Evolutionary conservation across 345 rosid genomes (phyloP), one percentile per base, ranked within the genome.

Genomic region (Eucalyptus microcorys): DNA sequence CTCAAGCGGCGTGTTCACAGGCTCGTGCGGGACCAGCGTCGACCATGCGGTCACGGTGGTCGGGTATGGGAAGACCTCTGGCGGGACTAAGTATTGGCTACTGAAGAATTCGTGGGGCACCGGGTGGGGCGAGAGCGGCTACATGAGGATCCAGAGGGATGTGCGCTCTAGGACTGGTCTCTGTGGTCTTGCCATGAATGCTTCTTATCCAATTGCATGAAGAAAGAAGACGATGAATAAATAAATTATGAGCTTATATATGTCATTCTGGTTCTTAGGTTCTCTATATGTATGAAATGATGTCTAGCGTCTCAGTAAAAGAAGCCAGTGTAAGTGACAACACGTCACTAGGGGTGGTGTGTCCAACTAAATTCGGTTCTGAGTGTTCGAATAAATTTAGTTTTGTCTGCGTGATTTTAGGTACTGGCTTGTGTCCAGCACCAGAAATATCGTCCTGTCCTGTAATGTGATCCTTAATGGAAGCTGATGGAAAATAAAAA

Each of bases 111-210:
- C 89, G 32, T 88, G 89, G 89, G 89, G 89, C 7, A 83, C 57
- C 19, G 47, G 24, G 8, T 88, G 87, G 90, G 90, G 87, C 12
- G 90, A 88, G 57, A 68, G 40, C 21, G 90, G 90, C 42, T 88
- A 95, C 79, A 91, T 94, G 90, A 93, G 93, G 91, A 92, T 96
- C 86, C 53, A 83, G 85, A 92, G 94, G 89, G 95, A 90, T 87
- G 49, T 88, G 5, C 43, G 5, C 6, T 88, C 71, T 15, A 89
- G 89, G 87, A 22, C 87, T 59, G 96, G 98, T 43, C 79, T 89
- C 7, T 95, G 98, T 88, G 97, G 98, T 89, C 91, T 96, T 88
- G 89, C 89, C 59, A 88, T 16, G 89, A 2, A 14, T 50, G 86
- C 86, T 34, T 88, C 86, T 43, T 88, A 88, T 32, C 89, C 89